Evolutionary conservation across 1,284 basidiomycete genomes (phyloP).

Genomic region (Trametes hirsuta): DNA sequence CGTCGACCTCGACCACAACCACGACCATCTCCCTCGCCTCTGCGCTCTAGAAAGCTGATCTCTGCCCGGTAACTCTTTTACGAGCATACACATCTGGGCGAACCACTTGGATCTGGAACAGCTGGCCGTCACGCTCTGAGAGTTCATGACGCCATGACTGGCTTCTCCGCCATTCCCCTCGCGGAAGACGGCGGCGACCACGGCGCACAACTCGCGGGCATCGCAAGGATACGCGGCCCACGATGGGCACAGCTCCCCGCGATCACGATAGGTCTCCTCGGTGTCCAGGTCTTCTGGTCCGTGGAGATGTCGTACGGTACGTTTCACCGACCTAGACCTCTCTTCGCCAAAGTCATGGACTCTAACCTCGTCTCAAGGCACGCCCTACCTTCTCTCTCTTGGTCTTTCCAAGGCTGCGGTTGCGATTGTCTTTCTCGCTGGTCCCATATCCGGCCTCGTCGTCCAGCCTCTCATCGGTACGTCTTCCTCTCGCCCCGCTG

Average conservation of each 20-base stretch:
- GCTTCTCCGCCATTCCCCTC: conserved; percentile 45
- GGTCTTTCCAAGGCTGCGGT: conserved; percentile 88
- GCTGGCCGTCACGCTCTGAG: not conserved
- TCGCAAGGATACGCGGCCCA: conserved; percentile 61
- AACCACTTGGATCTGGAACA: not conserved
- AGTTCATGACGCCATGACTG: conserved; percentile 44
- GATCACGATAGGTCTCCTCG: conserved; percentile 78
- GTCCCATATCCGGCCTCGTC: conserved; percentile 88
- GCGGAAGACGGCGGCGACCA: conserved; percentile 38
- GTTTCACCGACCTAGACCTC: conserved; percentile 22
- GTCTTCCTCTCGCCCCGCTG: not conserved
- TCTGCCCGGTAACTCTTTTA: too few species aligned
- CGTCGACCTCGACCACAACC: too few species aligned
- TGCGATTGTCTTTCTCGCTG: conserved; percentile 93
- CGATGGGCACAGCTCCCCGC: conserved; percentile 67
- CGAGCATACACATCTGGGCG: too few species aligned
- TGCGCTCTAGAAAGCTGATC: too few species aligned
- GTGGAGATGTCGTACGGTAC: conserved; percentile 90
- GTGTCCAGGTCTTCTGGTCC: conserved; percentile 88
- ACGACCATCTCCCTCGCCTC: too few species aligned
- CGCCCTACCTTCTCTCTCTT: conserved; percentile 90
- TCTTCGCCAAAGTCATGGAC: not conserved
- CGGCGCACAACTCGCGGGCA: conserved; percentile 53
- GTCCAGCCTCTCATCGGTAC: conserved; percentile 88
- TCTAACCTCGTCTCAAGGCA: conserved; percentile 48